A percentile compares a stretch with the other conserved stretches of the same genome.
Evolutionary conservation across 73 alveolate genomes (phyloP).

Genomic region (Paramecium sexaurelia): DNA sequence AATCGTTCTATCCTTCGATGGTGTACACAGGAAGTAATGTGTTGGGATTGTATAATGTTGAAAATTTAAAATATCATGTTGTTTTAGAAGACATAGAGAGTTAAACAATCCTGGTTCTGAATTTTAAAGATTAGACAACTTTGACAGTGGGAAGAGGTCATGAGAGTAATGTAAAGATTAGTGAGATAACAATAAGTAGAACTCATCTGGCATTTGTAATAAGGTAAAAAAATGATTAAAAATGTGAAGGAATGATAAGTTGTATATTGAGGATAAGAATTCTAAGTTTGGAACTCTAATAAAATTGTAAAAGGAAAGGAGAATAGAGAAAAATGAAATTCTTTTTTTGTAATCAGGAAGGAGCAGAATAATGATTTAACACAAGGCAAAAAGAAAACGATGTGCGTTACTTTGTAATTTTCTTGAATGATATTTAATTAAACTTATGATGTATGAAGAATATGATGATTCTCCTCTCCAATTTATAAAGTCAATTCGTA

Average conservation of each 20-base stretch:
- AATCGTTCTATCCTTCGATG: conserved; percentile 23
- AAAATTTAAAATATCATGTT: background rate
- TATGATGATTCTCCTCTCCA: conserved; percentile 33
- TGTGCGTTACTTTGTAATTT: conserved; percentile 1
- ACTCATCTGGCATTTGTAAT: conserved; percentile 39
- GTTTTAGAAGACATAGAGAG: background rate
- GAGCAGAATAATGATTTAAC: conserved; percentile 38
- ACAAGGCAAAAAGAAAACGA: background rate
- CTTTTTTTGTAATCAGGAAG: background rate
- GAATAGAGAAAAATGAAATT: background rate
- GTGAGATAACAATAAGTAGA: conserved; percentile 67
- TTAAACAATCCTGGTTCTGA: background rate
- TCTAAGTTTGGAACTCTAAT: conserved; percentile 76
- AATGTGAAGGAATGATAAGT: conserved; percentile 12
- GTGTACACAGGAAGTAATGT: background rate
- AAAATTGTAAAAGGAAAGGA: background rate
- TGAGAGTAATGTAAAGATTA: conserved; percentile 64
- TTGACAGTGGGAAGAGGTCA: conserved; percentile 66
- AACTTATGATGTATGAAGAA: conserved; percentile 15
- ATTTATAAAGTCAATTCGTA: background rate
- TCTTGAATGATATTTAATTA: background rate
- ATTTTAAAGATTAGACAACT: background rate
- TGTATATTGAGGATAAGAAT: conserved; percentile 67
- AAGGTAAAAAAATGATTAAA: background rate
- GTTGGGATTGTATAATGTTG: background rate